A percentile compares a stretch with the other conserved stretches of the same genome.
phyloP scores from a whole-genome alignment of 2,329 filamentous ascomycete species.

The Epichloe coenophiala region DNA sequence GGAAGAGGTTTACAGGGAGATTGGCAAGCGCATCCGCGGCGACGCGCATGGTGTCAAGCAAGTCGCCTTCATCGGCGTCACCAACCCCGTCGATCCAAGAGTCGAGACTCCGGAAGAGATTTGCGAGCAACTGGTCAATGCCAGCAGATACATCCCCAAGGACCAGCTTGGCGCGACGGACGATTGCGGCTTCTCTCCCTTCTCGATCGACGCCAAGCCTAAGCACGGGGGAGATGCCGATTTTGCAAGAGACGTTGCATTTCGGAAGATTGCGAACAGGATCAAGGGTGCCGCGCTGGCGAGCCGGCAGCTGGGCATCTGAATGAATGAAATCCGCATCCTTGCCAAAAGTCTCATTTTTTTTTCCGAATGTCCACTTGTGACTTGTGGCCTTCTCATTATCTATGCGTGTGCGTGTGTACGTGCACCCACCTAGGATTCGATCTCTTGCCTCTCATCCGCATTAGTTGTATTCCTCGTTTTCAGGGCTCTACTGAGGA shows the following conservation, averaged over 20 bases:
- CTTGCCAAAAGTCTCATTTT: too few species aligned
- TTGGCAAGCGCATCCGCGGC: slow-evolving; percentile 4
- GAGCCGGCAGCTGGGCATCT: slow-evolving; percentile 4
- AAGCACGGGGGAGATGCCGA: slow-evolving; percentile 6
- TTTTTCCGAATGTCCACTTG: too few species aligned
- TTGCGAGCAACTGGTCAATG: slow-evolving; percentile 4
- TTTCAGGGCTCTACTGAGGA: too few species aligned
- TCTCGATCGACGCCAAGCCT: slow-evolving; percentile 7
- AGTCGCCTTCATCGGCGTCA: slow-evolving; percentile 7
- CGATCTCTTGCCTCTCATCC: too few species aligned
- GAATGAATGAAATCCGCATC: background rate
- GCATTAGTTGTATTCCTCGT: too few species aligned
- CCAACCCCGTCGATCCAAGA: slow-evolving; percentile 4
- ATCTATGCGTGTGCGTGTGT: too few species aligned
- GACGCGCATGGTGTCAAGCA: slow-evolving; percentile 8
- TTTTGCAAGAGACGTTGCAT: slow-evolving; percentile 6
- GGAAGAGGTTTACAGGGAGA: slow-evolving; percentile 3
- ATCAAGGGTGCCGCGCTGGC: slow-evolving; percentile 4
- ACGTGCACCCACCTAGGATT: too few species aligned
- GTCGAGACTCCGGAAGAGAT: slow-evolving; percentile 7
- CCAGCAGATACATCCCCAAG: slow-evolving; percentile 3
- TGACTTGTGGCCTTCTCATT: too few species aligned
- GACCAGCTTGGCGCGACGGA: slow-evolving; percentile 8
- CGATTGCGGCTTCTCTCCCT: slow-evolving; percentile 8
- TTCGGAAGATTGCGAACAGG: slow-evolving; percentile 5